Base-by-base conservation (phyloP, 768 basidiomycete genomes). In the Fomitopsis serialis region DNA sequence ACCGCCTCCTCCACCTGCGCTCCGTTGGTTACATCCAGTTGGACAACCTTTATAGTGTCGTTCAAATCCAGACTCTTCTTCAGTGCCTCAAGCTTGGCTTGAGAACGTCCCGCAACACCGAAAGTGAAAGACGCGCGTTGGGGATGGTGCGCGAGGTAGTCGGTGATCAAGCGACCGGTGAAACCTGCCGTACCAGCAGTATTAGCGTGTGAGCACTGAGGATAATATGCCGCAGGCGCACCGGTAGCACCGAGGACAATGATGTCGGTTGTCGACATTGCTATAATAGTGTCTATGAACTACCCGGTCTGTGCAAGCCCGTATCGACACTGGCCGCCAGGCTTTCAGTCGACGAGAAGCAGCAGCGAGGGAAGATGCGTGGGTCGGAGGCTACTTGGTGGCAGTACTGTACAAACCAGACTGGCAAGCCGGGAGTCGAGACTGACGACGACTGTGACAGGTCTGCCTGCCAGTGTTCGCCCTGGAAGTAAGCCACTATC, bases 241-340 rank as follows among this genome's bases (percentile, higher is more conserved):
- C 75, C 70, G 22, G 87, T 87, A 8, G 88, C 89, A 3, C 89
- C 89, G 34, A 88, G 74, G 42, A 92, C 69, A 42, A 90, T 71
- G 48, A 91, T 78, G 61, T 87, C 84, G 40, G 40, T 32, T 6
- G 11, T 11, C 29, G 5, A 5, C 29, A 32, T 32, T 32, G 29
- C n/a, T n/a, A n/a, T n/a, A n/a, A n/a, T n/a, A n/a, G n/a, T n/a
- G n/a, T n/a, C n/a, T n/a, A n/a, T n/a, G n/a, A n/a, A n/a, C n/a
- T n/a, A n/a, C n/a, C n/a, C n/a, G n/a, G n/a, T n/a, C n/a, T n/a
- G n/a, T n/a, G n/a, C n/a, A n/a, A n/a, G n/a, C n/a, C n/a, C n/a
- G n/a, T n/a, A n/a, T n/a, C n/a, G n/a, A n/a, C n/a, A n/a, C n/a
- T n/a, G n/a, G n/a, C n/a, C n/a, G n/a, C n/a, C n/a, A n/a, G n/a